phyloP scores from a whole-genome alignment of 148 eudicot genomes.

The Euryodendron excelsum region DNA sequence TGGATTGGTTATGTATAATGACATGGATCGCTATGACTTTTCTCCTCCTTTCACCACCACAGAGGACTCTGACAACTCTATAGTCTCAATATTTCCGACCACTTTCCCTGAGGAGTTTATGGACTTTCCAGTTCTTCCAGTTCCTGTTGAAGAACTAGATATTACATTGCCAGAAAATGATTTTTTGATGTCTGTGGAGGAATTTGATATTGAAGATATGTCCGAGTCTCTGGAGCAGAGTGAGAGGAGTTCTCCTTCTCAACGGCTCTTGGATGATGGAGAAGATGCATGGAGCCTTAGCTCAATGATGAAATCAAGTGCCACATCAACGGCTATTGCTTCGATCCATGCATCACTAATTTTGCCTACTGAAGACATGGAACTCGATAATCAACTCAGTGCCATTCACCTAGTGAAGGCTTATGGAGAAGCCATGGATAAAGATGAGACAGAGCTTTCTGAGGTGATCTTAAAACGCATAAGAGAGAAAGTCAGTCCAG shows the following conservation, averaged over 20 bases:
- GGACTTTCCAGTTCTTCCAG: not conserved
- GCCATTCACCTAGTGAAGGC: conserved; percentile 17
- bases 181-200: conserved; percentile 13
- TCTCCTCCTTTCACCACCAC: conserved; percentile 15
- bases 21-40: conserved; percentile 8
- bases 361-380: conserved; percentile 26
- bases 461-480: conserved; percentile 13
- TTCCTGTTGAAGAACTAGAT: no score
- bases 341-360: conserved; percentile 5
- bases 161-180: conserved; percentile 1
- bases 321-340: conserved; percentile 3
- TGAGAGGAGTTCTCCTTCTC: not conserved
- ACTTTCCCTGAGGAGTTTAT: conserved; percentile 7
- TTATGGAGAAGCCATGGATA: conserved; percentile 21
- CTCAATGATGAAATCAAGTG: conserved; percentile 8
- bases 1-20: not conserved
- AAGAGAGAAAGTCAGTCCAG: conserved; percentile 19
- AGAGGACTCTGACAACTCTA: conserved; percentile 5
- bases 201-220: not conserved
- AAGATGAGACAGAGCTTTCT: conserved; percentile 17
- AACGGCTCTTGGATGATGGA: not conserved
- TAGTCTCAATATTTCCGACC: conserved; percentile 5
- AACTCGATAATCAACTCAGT: conserved; percentile 21
- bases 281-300: conserved; percentile 4
- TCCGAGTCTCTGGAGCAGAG: not conserved